Base-by-base conservation (phyloP, 2,329 filamentous ascomycete genomes). In the Cytospora mali region DNA sequence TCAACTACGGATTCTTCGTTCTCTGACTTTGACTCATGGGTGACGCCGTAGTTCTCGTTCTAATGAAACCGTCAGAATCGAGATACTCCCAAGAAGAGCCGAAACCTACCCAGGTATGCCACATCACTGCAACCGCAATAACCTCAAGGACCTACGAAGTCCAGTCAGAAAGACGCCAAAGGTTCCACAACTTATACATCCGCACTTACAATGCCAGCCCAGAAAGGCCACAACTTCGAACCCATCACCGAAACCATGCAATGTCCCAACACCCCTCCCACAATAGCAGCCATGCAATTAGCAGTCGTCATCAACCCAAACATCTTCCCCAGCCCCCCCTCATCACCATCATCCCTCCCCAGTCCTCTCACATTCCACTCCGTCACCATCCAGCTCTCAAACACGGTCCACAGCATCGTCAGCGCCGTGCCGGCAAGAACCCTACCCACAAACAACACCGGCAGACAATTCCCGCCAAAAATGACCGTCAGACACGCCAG, bases 361-460 rank as follows among this genome's bases (percentile, higher is more conserved):
- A 84, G 66, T 14, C 75, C 76, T 27, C 79, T 73, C 49, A 75
- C 73, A 55, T 83, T 80, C 68, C 80, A 84, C 69, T 85, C 82
- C 5, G 81, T 79, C 28, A 86, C 79, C 75, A 86, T 82, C 84
- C 84, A 86, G 65, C 80, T 82, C 69, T 86, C 83, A 64, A 86
- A 85, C 5, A 79, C 80, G 21, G 79, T 84, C 75, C 82, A 85
- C 28, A 86, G 75, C 39, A 86, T 70, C 11, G 81, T 84, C 29
- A 82, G 80, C 16, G 77, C 80, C 39, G 85, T 66, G 0, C 84
- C 84, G 23, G 81, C 81, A 6, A 84, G 75, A 1, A 81, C 71
- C 49, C 84, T 75, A 18, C 84, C 62, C 27, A 61, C 21, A 14
- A 63, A 64, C 13, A 68, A 50, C 16, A 67, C 59, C 2, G 61